These are phyloP conservation scores for Podaxis sp. DNA, from an alignment of 768 basidiomycete genomes.

Conservation along the genomic window DNA sequence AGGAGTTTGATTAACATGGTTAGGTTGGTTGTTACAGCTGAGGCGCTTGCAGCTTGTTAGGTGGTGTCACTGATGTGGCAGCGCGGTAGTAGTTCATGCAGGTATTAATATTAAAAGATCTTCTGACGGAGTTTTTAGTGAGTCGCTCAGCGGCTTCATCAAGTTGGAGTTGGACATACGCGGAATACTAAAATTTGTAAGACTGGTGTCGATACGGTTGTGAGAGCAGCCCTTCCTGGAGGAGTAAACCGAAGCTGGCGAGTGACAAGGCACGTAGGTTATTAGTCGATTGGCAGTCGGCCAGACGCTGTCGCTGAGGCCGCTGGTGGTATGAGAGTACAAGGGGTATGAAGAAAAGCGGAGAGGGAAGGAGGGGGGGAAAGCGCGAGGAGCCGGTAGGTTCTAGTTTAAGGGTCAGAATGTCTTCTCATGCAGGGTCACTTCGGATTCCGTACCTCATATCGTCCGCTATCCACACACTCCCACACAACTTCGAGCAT, in stretches of 20 bases:
- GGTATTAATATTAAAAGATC: slow-evolving; percentile 4
- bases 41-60: background rate
- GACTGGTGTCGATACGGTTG: background rate
- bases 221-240: background rate
- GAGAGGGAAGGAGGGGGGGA: background rate
- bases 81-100: slow-evolving; percentile 10
- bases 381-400: background rate
- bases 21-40: background rate
- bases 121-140: background rate
- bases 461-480: background rate
- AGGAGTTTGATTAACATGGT: slow-evolving; percentile 59
- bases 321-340: background rate
- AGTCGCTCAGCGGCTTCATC: background rate
- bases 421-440: slow-evolving; percentile 12
- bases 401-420: slow-evolving; percentile 15
- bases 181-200: background rate
- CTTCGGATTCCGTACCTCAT: slow-evolving; percentile 5
- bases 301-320: background rate
- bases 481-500: background rate
- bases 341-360: background rate
- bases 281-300: background rate
- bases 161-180: background rate
- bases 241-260: background rate
- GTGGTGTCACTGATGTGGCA: background rate
- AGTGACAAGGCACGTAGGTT: background rate